Percentiles rank a stretch among this genome's conserved stretches.
Conservation (phyloP, 495 filamentous ascomycete genomes). For the Penicillium mononematosum region DNA sequence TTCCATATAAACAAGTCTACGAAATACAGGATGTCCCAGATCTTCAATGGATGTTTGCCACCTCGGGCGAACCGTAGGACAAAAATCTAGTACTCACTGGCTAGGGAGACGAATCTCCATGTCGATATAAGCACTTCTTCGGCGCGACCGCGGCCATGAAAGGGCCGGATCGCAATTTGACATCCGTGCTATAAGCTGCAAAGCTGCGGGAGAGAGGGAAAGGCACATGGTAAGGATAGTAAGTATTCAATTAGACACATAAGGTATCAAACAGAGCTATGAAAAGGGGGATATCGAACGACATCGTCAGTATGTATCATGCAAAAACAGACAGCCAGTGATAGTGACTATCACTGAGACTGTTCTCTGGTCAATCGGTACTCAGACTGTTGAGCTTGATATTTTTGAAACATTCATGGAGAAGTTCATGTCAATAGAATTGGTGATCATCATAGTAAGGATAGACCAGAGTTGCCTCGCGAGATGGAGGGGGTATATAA, state of each 20-base stretch:
- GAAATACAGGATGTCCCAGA: conserved; percentile 7
- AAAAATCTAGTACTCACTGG: conserved; percentile 54
- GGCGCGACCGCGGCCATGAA: conserved; percentile 91
- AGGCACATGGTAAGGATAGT: not conserved
- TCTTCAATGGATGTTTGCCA: conserved; percentile 53
- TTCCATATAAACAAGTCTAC: conserved; percentile 2
- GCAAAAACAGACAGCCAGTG: not conserved
- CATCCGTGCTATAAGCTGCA: conserved; percentile 76
- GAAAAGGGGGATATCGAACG: too few species aligned
- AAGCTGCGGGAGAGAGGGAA: not conserved
- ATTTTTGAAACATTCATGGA: conserved; percentile 28
- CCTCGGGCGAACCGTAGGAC: conserved; percentile 37
- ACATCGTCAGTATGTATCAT: not conserved
- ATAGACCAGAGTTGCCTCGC: conserved; percentile 11
- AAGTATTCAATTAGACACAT: conserved; percentile 4
- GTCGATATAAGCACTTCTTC: conserved; percentile 72
- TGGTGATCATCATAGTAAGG: conserved; percentile 33
- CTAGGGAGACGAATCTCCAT: conserved; percentile 25
- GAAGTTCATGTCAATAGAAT: conserved; percentile 31
- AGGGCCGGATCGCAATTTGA: conserved; percentile 95
- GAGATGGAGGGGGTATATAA: not conserved
- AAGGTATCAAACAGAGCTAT: not conserved
- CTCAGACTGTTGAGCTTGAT: conserved; percentile 44
- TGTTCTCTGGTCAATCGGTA: conserved; percentile 18
- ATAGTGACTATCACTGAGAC: not conserved